phyloP scores from a whole-genome alignment of 2,329 filamentous ascomycete species.

The Ophiostoma angusticollis region DNA sequence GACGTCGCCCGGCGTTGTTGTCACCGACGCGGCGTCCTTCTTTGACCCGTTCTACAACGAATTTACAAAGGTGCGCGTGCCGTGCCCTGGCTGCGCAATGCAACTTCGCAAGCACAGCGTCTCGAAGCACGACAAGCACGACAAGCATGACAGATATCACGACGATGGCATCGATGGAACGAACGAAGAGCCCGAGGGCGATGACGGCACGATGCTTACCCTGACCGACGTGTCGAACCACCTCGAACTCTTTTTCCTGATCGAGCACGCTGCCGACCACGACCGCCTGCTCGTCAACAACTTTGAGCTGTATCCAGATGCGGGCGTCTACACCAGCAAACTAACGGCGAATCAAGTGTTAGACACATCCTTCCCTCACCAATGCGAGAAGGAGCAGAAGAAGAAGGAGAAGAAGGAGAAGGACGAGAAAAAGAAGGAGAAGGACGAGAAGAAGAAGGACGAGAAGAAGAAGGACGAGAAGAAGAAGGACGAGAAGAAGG shows the following conservation, averaged over 20 bases:
- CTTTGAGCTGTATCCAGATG: slow-evolving; percentile 44
- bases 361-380: slow-evolving; percentile 16
- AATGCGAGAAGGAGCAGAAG: slow-evolving; percentile 8
- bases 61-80: slow-evolving; percentile 27
- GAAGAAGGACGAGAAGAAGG: slow-evolving; percentile 17
- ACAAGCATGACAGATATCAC: not conserved
- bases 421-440: not conserved
- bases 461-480: slow-evolving; percentile 6
- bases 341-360: slow-evolving; percentile 34
- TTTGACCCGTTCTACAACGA: slow-evolving; percentile 28
- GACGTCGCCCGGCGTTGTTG: not conserved
- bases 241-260: slow-evolving; percentile 40
- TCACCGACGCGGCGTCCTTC: slow-evolving; percentile 15
- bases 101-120: slow-evolving; percentile 17
- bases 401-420: slow-evolving; percentile 17
- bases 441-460: slow-evolving; percentile 7
- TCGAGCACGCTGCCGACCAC: slow-evolving; percentile 31
- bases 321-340: slow-evolving; percentile 31
- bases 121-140: not conserved
- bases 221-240: slow-evolving; percentile 22
- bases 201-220: slow-evolving; percentile 16
- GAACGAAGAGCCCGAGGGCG: not conserved
- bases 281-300: slow-evolving; percentile 45
- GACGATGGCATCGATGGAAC: not conserved
- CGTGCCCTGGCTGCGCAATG: slow-evolving; percentile 41